Percentiles rank a stretch among this genome's conserved stretches.
These are phyloP conservation scores for Linnemannia elongata DNA, from an alignment of 192 early-diverging fungal species.

Conservation along the genomic window DNA sequence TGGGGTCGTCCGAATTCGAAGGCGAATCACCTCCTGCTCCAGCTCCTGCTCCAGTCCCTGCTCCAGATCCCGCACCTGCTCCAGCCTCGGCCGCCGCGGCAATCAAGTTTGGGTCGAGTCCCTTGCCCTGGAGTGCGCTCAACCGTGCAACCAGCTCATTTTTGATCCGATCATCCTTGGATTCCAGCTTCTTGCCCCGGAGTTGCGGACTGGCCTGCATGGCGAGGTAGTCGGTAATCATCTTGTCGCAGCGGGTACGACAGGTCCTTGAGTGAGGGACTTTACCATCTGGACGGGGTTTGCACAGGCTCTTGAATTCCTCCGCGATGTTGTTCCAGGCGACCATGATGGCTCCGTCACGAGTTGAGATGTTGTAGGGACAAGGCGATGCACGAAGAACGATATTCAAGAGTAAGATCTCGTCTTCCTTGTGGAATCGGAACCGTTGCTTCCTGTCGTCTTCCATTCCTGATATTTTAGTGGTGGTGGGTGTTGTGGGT, in stretches of 20 bases:
- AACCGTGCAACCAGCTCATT: slow-evolving; percentile 19
- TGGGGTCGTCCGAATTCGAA: background rate
- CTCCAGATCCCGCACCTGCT: background rate
- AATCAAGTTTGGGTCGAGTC: background rate
- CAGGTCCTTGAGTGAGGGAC: slow-evolving; percentile 40
- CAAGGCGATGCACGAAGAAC: slow-evolving; percentile 41
- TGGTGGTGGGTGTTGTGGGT: background rate
- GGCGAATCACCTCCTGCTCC: background rate
- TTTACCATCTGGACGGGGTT: slow-evolving; percentile 32
- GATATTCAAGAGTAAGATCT: slow-evolving; percentile 37
- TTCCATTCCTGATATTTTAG: background rate
- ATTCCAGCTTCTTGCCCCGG: slow-evolving; percentile 20
- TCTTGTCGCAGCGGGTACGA: slow-evolving; percentile 41
- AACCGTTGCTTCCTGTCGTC: slow-evolving; percentile 48
- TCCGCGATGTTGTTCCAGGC: slow-evolving; percentile 47
- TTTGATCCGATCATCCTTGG: slow-evolving; percentile 40
- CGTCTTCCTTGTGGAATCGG: slow-evolving; percentile 52
- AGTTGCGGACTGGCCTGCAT: slow-evolving; percentile 12
- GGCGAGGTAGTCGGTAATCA: slow-evolving; percentile 31
- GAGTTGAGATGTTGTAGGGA: slow-evolving; percentile 41
- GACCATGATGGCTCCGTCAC: slow-evolving; percentile 47
- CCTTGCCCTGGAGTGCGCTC: slow-evolving; percentile 18
- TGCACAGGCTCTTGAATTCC: slow-evolving; percentile 28
- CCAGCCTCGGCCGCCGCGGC: background rate
- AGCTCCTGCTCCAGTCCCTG: background rate